Base-by-base conservation (phyloP, 2,329 filamentous ascomycete species). In the Alternaria sp. region DNA sequence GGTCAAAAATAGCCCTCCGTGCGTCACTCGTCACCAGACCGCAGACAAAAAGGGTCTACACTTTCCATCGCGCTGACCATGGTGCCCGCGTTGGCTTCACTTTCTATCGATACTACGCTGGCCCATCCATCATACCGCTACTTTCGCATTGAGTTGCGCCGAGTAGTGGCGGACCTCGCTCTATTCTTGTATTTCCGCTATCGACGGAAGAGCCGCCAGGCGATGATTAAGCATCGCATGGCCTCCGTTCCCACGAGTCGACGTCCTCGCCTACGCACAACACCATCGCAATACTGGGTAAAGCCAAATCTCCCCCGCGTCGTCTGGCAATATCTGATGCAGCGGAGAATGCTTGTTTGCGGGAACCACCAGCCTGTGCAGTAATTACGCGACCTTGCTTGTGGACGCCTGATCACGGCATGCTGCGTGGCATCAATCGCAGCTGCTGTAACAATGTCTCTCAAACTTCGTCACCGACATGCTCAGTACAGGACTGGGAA, bases 1-100 rank as follows among this genome's bases (percentile, higher is more conserved):
- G 28, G 52, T 66, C 68, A 73, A 73, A 72, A 73, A 73, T 76
- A 74, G 72, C 54, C 41, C 54, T 50, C 50, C 38, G 63, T 67
- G 66, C 69, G 59, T 69, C 62, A 59, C 59, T 40, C 45, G 65
- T 68, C 66, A 69, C 63, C 65, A 60, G 61, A 62, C 54, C 50
- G 54, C 30, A 27, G 28, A 46, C 48, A 54, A 54, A 54, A 59
- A 57, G 34, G 34, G 53, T 54, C 57, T 59, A 53, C 40, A 48
- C 60, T 30, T 38, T 38, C 16, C 46, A 20, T 30, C 52, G 45
- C 58, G 59, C 62, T 52, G 56, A 49, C 51, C 20, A 46, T 57
- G 40, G 25, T 57, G 54, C 43, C 28, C 48, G 50, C 53, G 38
- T 36, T 56, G 46, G 60, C 54, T 36, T 54, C 54, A 57, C 18